Evolutionary conservation across 345 rosid genomes (phyloP).

Genomic region (Toxicodendron radicans): DNA sequence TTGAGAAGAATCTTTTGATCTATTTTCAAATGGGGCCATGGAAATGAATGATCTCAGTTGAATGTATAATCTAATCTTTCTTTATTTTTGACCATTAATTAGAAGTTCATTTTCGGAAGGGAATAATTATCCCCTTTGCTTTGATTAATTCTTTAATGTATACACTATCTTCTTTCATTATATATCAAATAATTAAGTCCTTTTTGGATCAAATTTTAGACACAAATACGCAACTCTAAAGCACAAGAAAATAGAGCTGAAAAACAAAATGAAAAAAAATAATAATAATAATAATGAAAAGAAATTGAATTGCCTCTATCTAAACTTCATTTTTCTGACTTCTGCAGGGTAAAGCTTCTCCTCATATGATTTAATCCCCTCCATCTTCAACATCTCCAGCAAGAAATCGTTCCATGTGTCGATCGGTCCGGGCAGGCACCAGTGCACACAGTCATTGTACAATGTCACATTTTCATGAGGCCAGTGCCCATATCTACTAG

Average conservation of each 20-base stretch:
- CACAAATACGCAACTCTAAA: background rate
- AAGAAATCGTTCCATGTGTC: slow-evolving; percentile 79
- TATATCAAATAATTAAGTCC: background rate
- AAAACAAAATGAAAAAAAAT: background rate
- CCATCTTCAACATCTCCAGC: slow-evolving; percentile 81
- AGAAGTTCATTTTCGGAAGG: no score
- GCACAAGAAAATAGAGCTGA: background rate
- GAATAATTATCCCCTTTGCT: no score
- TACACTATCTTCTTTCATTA: background rate
- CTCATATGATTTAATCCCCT: slow-evolving; percentile 32
- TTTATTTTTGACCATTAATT: no score
- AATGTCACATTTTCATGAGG: slow-evolving; percentile 64
- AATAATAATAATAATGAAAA: background rate
- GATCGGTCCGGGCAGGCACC: slow-evolving; percentile 96
- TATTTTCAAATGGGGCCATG: no score
- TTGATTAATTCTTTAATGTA: no score
- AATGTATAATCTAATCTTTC: no score
- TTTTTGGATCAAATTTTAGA: background rate
- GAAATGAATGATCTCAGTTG: no score
- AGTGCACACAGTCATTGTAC: slow-evolving; percentile 84
- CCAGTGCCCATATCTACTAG: slow-evolving; percentile 66
- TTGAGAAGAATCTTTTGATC: no score
- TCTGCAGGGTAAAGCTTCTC: slow-evolving; percentile 3
- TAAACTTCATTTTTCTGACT: slow-evolving; percentile 2
- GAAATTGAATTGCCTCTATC: background rate